These are phyloP conservation scores for Oryza rufipogon DNA, from an alignment of 176 grass and related monocot species.

Conservation along the genomic window DNA sequence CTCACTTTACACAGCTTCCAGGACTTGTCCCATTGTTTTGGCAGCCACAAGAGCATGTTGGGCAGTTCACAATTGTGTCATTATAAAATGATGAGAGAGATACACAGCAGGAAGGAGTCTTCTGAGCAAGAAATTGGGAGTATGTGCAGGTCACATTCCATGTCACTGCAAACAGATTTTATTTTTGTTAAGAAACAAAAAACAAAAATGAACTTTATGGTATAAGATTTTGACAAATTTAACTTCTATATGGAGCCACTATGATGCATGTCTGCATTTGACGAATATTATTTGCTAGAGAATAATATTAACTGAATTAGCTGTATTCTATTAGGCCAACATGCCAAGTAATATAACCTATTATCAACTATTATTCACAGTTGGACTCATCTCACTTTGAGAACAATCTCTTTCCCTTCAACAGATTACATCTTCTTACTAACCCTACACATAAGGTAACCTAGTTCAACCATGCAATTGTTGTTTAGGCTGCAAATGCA, in stretches of 20 bases:
- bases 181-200: conserved; percentile 40
- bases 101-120: conserved; percentile 94
- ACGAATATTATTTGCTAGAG: conserved; percentile 21
- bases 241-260: conserved; percentile 15
- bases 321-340: conserved; percentile 5
- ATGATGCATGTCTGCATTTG: conserved; percentile 19
- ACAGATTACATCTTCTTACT: background rate
- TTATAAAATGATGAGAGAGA: conserved; percentile 99
- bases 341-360: background rate
- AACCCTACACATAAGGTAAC: conserved; percentile 28
- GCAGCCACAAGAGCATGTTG: conserved; percentile 93
- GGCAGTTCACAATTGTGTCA: conserved; percentile 96
- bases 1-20: conserved; percentile 97
- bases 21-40: conserved; percentile 65
- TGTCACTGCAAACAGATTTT: conserved; percentile 69
- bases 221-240: conserved; percentile 6
- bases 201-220: conserved; percentile 14
- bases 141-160: conserved; percentile 99
- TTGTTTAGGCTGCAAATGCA: conserved; percentile 25
- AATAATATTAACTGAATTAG: conserved; percentile 18
- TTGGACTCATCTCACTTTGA: background rate
- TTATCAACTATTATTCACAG: background rate
- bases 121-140: conserved; percentile 98
- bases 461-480: background rate
- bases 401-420: conserved; percentile 24